Conservation (phyloP, 192 early-diverging fungal genomes). For the Backusella australiensis region DNA sequence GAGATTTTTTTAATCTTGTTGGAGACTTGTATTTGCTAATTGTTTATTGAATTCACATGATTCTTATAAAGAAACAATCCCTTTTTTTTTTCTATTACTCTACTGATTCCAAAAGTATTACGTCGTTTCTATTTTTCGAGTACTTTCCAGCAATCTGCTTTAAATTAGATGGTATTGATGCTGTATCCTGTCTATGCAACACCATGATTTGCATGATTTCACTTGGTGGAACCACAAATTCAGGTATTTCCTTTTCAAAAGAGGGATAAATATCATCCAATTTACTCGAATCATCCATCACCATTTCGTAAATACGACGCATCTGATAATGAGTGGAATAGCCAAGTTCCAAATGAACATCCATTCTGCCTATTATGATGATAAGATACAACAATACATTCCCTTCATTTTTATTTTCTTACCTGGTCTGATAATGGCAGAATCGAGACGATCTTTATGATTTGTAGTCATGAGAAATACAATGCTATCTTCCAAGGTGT, state of each 20-base stretch:
- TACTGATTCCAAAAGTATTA: no score
- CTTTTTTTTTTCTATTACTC: no score
- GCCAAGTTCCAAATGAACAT: conserved; percentile 57
- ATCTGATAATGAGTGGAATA: conserved; percentile 64
- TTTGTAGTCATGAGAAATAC: conserved; percentile 70
- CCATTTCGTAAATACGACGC: conserved; percentile 45
- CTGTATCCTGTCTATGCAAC: conserved; percentile 40
- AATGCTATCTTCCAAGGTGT: conserved; percentile 51
- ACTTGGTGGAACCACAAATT: conserved; percentile 57
- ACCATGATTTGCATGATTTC: conserved; percentile 61
- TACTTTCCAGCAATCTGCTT: conserved; percentile 11
- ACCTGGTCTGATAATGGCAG: conserved; percentile 62
- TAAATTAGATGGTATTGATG: conserved; percentile 26
- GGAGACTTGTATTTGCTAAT: no score
- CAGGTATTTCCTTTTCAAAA: conserved; percentile 42
- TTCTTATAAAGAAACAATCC: no score
- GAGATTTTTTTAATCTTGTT: no score
- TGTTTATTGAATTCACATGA: no score
- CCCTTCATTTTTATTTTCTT: neutral
- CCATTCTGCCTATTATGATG: conserved; percentile 45
- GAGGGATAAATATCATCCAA: conserved; percentile 26
- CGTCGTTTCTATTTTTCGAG: neutral
- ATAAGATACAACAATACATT: neutral
- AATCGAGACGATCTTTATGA: conserved; percentile 58
- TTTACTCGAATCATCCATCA: conserved; percentile 29